Base-by-base conservation (phyloP, 2,329 filamentous ascomycete species). In the Fusarium brevicatenulatum region DNA sequence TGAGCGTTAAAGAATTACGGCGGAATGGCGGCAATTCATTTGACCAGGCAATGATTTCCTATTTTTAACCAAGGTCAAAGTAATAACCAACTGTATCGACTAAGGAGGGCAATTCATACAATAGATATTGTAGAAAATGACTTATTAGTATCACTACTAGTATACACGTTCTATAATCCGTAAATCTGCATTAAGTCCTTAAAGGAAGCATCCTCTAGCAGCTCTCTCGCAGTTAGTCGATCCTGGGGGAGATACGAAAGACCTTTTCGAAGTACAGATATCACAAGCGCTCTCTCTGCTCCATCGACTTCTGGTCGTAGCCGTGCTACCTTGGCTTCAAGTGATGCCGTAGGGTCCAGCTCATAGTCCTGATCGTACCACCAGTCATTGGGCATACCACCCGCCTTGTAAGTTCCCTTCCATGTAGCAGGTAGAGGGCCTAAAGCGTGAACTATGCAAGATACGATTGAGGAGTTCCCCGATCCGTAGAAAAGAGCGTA, bases 361-460 rank as follows among this genome's bases (percentile, higher is more conserved):
- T 32, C 3, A n/a, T n/a, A 2, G 28, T 32, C 21, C 15, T 18
- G 28, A 1, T 49, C 28, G 25, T 32, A 32, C 46, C 28, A 49
- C 28, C 21, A 49, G 32, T n/a, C 28, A 12, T 7, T 32, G 1
- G 2, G 1, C 0, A 9, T 1, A 0, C 28, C 28, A 0, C 21
- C 28, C 18, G 28, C 46, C 9, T 32, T 49, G 2, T 11, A 49
- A 4, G 28, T 12, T 18, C 15, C 46, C 15, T 9, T 49, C 46
- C 21, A 32, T 0, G 3, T 2, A 18, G 10, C 0, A n/a, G 21
- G 28, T 0, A 49, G 28, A 1, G 4, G 28, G 0, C 46, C 28
- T 12, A 49, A 4, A n/a, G 46, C 2, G 3, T 12, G 10, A 7
- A n/a, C 19, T 0, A 49, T 49, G 3, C 7, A 18, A 0, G 46